These are phyloP conservation scores for Eucalyptus melliodora DNA, from an alignment of 345 rosid species.

Conservation along the genomic window DNA sequence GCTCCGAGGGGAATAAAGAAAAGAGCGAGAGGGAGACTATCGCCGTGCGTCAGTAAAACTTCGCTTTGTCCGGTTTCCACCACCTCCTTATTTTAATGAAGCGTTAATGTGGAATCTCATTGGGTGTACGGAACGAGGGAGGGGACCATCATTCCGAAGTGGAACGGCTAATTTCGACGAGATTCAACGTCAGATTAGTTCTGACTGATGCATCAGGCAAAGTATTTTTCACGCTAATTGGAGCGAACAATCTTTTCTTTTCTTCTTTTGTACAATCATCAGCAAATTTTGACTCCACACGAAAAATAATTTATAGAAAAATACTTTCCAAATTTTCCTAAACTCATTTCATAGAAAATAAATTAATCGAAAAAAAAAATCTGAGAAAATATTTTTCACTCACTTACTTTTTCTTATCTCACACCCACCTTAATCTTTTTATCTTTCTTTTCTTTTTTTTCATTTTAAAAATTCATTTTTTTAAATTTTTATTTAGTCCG, in stretches of 20 bases:
- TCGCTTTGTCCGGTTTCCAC: neutral
- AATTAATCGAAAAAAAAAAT: accelerated
- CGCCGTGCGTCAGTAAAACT: neutral
- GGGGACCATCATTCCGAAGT: neutral
- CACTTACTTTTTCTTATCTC: too few species aligned
- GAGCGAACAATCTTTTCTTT: neutral
- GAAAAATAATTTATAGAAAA: too few species aligned
- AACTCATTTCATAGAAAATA: too few species aligned
- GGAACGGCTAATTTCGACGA: neutral
- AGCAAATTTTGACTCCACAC: too few species aligned
- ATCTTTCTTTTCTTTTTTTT: too few species aligned
- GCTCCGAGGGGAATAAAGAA: neutral
- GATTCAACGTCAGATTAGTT: neutral
- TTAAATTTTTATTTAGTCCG: accelerated
- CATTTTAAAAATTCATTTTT: accelerated
- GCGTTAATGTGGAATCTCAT: neutral
- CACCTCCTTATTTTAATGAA: neutral
- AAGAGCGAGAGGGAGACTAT: neutral
- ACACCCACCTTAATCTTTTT: accelerated
- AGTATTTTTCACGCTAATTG: neutral
- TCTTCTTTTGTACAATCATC: neutral
- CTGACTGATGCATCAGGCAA: neutral
- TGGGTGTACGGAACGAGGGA: neutral
- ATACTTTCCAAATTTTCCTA: too few species aligned
- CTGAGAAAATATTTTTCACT: too few species aligned